Evolutionary conservation across 495 filamentous ascomycete species (phyloP).

Genomic region (Penicillium samsonianum): DNA sequence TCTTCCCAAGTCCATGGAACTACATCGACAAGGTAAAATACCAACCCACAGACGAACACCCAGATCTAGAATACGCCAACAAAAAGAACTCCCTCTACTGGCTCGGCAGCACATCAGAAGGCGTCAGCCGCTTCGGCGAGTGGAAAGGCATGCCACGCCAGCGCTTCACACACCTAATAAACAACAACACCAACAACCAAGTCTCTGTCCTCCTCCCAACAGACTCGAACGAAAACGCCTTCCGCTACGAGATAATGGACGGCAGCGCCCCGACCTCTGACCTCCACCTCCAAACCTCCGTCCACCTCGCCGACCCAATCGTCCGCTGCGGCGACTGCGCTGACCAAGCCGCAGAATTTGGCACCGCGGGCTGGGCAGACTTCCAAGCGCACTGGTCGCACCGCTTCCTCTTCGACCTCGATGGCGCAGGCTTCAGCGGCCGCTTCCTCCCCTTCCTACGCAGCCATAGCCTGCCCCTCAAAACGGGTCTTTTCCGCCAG

Average conservation of each 20-base stretch:
- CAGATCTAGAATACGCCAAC: slow-evolving; percentile 41
- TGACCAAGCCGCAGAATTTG: slow-evolving; percentile 53
- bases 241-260: slow-evolving; percentile 41
- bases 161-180: slow-evolving; percentile 55
- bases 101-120: slow-evolving; percentile 59
- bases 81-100: slow-evolving; percentile 54
- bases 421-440: slow-evolving; percentile 66
- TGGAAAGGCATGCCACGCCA: slow-evolving; percentile 64
- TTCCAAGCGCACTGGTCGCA: slow-evolving; percentile 66
- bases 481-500: slow-evolving; percentile 64
- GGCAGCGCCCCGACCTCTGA: slow-evolving; percentile 31
- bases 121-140: slow-evolving; percentile 49
- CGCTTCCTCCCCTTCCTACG: slow-evolving; percentile 64
- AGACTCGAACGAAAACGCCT: slow-evolving; percentile 25
- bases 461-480: slow-evolving; percentile 63
- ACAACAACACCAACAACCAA: slow-evolving; percentile 51
- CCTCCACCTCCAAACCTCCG: slow-evolving; percentile 41
- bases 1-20: slow-evolving; percentile 52
- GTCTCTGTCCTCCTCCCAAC: slow-evolving; percentile 44
- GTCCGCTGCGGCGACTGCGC: slow-evolving; percentile 61
- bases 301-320: slow-evolving; percentile 51
- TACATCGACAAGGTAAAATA: slow-evolving; percentile 53
- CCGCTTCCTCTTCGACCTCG: slow-evolving; percentile 66
- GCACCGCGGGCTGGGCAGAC: slow-evolving; percentile 38
- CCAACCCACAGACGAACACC: slow-evolving; percentile 35